Evolutionary conservation across 2,329 filamentous ascomycete genomes (phyloP).

Genomic region (Huntiella decipiens): DNA sequence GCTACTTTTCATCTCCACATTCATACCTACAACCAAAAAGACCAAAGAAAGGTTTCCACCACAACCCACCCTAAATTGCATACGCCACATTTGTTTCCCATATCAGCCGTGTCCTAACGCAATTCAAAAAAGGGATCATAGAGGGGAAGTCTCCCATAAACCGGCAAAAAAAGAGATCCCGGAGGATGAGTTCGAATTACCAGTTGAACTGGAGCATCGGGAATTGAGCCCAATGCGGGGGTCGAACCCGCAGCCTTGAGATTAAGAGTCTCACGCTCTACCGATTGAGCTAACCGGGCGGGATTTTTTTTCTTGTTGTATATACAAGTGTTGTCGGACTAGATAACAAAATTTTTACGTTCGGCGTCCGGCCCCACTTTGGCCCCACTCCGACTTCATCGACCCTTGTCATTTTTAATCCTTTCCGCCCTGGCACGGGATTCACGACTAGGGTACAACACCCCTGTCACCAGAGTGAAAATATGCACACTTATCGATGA

Average conservation of each 20-base stretch:
- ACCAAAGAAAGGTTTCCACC: not conserved
- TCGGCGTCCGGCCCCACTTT: too few relatives aligned
- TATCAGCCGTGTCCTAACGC: not conserved
- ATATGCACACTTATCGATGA: too few relatives aligned
- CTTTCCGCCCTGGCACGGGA: too few relatives aligned
- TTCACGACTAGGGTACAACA: too few relatives aligned
- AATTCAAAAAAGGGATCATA: not conserved
- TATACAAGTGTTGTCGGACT: too few relatives aligned
- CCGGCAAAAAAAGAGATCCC: not conserved
- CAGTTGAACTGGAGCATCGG: constrained; percentile 11
- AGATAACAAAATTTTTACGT: too few relatives aligned
- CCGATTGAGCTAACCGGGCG: constrained; percentile 47
- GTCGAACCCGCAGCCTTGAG: constrained; percentile 25
- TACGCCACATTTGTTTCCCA: not conserved
- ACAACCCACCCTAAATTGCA: not conserved
- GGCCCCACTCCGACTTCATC: too few relatives aligned
- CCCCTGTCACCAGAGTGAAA: too few relatives aligned
- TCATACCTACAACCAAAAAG: too few relatives aligned
- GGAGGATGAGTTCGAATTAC: constrained; percentile 2
- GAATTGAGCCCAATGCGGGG: constrained; percentile 17
- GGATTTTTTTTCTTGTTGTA: not conserved
- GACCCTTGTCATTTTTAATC: too few relatives aligned
- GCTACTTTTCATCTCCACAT: too few relatives aligned
- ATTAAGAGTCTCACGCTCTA: constrained; percentile 57
- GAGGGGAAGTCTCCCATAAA: not conserved